Conservation (phyloP, 805 yeast genomes). For the Candida boidinii region DNA sequence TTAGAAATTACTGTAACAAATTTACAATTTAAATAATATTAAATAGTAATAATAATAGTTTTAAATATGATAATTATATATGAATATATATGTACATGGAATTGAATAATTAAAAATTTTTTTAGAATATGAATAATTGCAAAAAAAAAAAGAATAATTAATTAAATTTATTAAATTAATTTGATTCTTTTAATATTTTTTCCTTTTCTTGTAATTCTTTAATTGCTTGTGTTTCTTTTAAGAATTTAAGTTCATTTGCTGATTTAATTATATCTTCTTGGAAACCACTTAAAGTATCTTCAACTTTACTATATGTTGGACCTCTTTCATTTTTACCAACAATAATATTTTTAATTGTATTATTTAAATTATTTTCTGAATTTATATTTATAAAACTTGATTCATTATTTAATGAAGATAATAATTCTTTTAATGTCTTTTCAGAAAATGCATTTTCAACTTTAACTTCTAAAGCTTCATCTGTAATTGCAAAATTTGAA, state of each 20-base stretch:
- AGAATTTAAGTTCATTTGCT: slow-evolving; percentile 16
- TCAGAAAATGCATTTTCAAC: slow-evolving; percentile 46
- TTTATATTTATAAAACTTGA: too few species aligned
- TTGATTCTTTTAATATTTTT: slow-evolving; percentile 11
- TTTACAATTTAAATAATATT: too few species aligned
- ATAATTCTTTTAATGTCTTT: slow-evolving; percentile 24
- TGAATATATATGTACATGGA: too few species aligned
- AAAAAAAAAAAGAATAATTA: too few species aligned
- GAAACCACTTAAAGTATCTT: slow-evolving; percentile 21
- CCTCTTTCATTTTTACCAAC: slow-evolving; percentile 23
- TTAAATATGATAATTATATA: too few species aligned
- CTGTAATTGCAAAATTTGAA: slow-evolving; percentile 62
- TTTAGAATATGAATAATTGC: too few species aligned
- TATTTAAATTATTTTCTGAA: too few species aligned
- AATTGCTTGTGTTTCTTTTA: slow-evolving; percentile 12
- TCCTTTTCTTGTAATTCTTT: slow-evolving; percentile 17
- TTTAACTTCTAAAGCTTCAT: slow-evolving; percentile 49
- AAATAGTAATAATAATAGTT: too few species aligned
- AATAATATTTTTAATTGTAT: slow-evolving; percentile 17
- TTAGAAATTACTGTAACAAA: too few species aligned
- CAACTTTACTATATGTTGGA: slow-evolving; percentile 23
- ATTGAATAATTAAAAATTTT: too few species aligned
- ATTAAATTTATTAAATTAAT: too few species aligned
- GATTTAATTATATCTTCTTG: slow-evolving; percentile 14
- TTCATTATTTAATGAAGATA: too few species aligned